These are phyloP conservation scores for Triticum monococcum DNA, from an alignment of 176 grass and related monocot genomes.

Conservation along the genomic window DNA sequence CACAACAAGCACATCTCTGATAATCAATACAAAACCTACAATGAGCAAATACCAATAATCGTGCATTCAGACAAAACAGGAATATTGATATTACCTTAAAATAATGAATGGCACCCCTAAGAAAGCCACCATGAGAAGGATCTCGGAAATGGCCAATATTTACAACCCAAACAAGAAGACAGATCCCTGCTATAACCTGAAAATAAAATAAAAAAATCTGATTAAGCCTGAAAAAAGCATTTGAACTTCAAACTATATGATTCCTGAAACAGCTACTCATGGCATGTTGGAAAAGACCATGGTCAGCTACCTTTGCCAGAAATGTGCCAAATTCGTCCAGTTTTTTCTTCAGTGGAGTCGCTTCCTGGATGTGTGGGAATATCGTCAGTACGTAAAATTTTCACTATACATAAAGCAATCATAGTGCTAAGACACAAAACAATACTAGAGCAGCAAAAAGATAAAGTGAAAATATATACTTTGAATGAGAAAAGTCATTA, in stretches of 20 bases:
- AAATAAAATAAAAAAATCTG: constrained; percentile 22
- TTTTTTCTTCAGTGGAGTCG: constrained; percentile 94
- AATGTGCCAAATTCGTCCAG: constrained; percentile 98
- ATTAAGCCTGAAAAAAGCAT: background rate
- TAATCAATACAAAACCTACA: background rate
- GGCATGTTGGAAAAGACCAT: constrained; percentile 35
- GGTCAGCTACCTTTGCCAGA: constrained; percentile 83
- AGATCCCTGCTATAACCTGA: constrained; percentile 97
- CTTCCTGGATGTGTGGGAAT: constrained; percentile 58
- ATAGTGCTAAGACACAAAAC: constrained; percentile 10
- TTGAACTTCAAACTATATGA: background rate
- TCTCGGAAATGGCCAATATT: constrained; percentile 97
- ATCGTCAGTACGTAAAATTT: constrained; percentile 6
- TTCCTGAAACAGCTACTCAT: constrained; percentile 12
- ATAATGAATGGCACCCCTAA: constrained; percentile 98
- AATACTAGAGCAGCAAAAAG: background rate
- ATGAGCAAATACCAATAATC: constrained; percentile 9
- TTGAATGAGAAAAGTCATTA: constrained; percentile 9
- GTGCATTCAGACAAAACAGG: constrained; percentile 5
- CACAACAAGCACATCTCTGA: background rate
- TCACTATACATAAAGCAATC: constrained; percentile 11
- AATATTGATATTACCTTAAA: constrained; percentile 71
- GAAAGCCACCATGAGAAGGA: constrained; percentile 90
- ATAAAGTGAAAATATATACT: background rate
- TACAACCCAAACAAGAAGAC: constrained; percentile 97